These are phyloP conservation scores for cucumber (Cucumis sativus) DNA, from an alignment of 306 rosid genomes.

Conservation along the genomic window Cucumber_9930_V3 NC_026660.2:21038001-21038500, in stretches of 20 bases:
- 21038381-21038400: slow-evolving; percentile 72
- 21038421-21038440: slow-evolving; percentile 97
- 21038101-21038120: slow-evolving; percentile 61
- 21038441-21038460: slow-evolving; percentile 79
- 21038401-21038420: slow-evolving; percentile 94
- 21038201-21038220: not conserved
- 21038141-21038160: slow-evolving; percentile 74
- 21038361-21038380: slow-evolving; percentile 86
- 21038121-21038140: slow-evolving; percentile 79
- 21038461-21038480: slow-evolving; percentile 89
- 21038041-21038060: slow-evolving; percentile 52
- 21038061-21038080: slow-evolving; percentile 44
- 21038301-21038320: slow-evolving; percentile 77
- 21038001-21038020: slow-evolving; percentile 72
- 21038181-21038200: not conserved
- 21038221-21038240: not conserved
- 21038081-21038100: slow-evolving; percentile 63
- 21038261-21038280: not conserved
- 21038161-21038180: slow-evolving; percentile 65
- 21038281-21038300: slow-evolving; percentile 40
- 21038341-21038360: slow-evolving; percentile 84
- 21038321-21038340: slow-evolving; percentile 83
- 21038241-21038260: not conserved
- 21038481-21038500: slow-evolving; percentile 69
- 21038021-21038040: slow-evolving; percentile 60